Conservation (phyloP, 805 yeast species). For the Suhomyces prunicola region DNA sequence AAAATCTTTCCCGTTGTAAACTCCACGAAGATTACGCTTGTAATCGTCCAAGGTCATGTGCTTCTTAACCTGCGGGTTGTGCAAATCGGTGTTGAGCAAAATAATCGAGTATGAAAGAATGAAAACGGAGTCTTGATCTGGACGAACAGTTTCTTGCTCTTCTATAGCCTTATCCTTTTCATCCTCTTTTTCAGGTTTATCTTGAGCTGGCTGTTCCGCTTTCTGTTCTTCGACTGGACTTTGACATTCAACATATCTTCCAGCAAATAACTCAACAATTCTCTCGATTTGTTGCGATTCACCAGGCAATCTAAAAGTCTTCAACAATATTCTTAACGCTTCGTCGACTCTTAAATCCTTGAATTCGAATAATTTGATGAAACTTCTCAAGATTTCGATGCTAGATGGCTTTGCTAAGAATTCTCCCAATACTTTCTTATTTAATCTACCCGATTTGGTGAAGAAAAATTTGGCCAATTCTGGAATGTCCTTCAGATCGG, state of each 20-base stretch:
- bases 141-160: slow-evolving; percentile 50
- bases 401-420: slow-evolving; percentile 75
- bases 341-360: slow-evolving; percentile 83
- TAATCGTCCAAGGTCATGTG: slow-evolving; percentile 89
- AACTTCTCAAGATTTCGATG: slow-evolving; percentile 54
- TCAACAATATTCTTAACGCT: slow-evolving; percentile 77
- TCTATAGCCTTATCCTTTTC: slow-evolving; percentile 8
- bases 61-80: slow-evolving; percentile 86
- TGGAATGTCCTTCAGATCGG: slow-evolving; percentile 41
- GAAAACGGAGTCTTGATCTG: slow-evolving; percentile 84
- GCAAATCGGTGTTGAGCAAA: slow-evolving; percentile 90
- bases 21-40: slow-evolving; percentile 74
- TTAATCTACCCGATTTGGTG: slow-evolving; percentile 74
- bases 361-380: slow-evolving; percentile 72
- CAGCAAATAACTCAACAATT: slow-evolving; percentile 81
- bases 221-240: slow-evolving; percentile 10
- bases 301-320: slow-evolving; percentile 89
- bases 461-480: slow-evolving; percentile 76
- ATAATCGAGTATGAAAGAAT: slow-evolving; percentile 88
- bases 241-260: slow-evolving; percentile 70
- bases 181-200: not conserved
- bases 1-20: slow-evolving; percentile 71
- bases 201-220: not conserved
- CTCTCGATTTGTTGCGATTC: slow-evolving; percentile 97
- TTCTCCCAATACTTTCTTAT: slow-evolving; percentile 87